These are phyloP conservation scores for Osmanthus fragrans DNA, from an alignment of 257 asterid species.

Conservation along the genomic window DNA sequence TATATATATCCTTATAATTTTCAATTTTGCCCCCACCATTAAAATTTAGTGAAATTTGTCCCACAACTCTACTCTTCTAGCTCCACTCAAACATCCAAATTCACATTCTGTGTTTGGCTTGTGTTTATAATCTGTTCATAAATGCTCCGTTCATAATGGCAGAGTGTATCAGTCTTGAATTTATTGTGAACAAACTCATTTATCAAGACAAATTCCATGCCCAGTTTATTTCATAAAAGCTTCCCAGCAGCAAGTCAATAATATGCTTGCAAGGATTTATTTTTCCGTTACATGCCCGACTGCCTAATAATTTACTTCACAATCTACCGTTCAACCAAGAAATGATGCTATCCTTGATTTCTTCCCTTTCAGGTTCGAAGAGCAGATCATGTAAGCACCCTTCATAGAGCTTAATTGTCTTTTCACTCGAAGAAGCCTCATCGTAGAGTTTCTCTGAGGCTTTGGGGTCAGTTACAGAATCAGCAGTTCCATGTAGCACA, in stretches of 20 bases:
- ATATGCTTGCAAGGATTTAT: neutral
- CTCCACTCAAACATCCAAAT: no score
- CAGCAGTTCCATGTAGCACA: conserved; percentile 85
- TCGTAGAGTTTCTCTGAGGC: conserved; percentile 68
- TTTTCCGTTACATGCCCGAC: neutral
- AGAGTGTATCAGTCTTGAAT: neutral
- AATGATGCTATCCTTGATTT: conserved; percentile 49
- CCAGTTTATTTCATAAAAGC: neutral
- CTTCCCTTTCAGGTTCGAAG: conserved; percentile 82
- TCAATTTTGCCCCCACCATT: no score
- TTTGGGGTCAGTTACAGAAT: conserved; percentile 75
- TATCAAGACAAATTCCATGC: neutral
- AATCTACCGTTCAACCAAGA: conserved; percentile 64
- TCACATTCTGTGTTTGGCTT: no score
- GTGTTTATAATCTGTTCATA: no score
- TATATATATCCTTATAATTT: no score
- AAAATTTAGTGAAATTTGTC: no score
- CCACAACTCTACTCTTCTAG: no score
- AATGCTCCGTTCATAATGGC: no score
- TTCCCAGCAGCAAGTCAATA: neutral
- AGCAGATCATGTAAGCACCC: conserved; percentile 87
- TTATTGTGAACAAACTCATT: neutral
- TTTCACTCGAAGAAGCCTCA: conserved; percentile 79
- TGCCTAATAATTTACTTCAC: conserved; percentile 18
- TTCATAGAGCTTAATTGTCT: conserved; percentile 60